Evolutionary conservation across 2,329 filamentous ascomycete species (phyloP), one percentile per base, ranked within the genome.

Genomic region (Colletotrichum karsti): DNA sequence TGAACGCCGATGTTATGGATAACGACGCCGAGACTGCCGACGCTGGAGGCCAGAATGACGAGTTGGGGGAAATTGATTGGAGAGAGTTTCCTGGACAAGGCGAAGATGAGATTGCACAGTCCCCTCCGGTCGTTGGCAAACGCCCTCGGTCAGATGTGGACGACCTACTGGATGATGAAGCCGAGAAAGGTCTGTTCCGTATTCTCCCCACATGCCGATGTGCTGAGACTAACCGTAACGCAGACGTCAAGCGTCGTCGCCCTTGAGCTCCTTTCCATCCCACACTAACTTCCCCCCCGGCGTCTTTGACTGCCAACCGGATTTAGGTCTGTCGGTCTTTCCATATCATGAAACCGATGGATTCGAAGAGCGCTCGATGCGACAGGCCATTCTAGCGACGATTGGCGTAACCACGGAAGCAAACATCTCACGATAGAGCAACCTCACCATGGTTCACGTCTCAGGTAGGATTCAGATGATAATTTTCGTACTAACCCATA

Each of bases 191-290:
- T 75, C 56, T 24, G 70, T 54, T 15, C 4, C 24, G 30, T 24
- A 15, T n/a, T 28, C 13, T 5, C 7, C 53, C 37, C 35, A 59
- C 8, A n/a, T 15, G 3, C 10, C 5, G 7, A 24, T 12, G 15
- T 13, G 3, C 15, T 9, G 6, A 51, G 15, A 62, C 69, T 73
- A 69, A 73, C 61, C 9, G 13, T 26, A 12, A 15, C 33, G 10
- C 54, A 75, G 73, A 75, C 61, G 63, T 70, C 71, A 75, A 75
- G 68, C 73, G 73, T 56, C 73, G 71, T 69, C 72, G 72, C 30
- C 71, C 73, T 62, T 74, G 42, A 59, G 20, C 51, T 53, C 54
- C 22, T 12, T 20, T 13, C 56, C 50, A 42, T 28, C 48, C 42
- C 8, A 55, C 46, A 69, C 66, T 69, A 69, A 69, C 66, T 24